Conservation (phyloP, 106 monocot species). For the Dendrobium officinale region DNA sequence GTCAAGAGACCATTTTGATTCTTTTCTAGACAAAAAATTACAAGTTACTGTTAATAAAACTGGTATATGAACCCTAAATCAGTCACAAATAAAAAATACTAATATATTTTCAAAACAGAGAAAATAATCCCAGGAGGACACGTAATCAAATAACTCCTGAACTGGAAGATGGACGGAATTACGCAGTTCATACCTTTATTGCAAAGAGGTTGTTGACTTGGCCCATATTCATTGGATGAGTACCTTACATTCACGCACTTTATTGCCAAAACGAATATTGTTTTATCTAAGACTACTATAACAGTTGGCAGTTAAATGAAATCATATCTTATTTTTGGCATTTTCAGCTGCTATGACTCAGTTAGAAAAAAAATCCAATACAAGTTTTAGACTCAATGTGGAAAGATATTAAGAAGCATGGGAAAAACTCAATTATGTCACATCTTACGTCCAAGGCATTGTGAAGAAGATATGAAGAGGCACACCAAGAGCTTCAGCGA, state of each 20-base stretch:
- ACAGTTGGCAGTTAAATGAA: background rate
- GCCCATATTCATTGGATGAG: background rate
- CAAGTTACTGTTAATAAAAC: background rate
- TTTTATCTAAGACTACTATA: background rate
- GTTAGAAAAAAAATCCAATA: background rate
- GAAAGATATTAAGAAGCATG: background rate
- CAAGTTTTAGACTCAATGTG: background rate
- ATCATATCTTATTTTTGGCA: background rate
- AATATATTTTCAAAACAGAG: background rate
- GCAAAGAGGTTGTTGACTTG: background rate
- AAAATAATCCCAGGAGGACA: background rate
- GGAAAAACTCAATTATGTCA: background rate
- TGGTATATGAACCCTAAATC: background rate
- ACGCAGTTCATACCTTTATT: background rate
- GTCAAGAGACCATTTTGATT: too few species aligned
- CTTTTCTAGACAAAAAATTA: too few species aligned
- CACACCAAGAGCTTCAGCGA: slow-evolving; percentile 94
- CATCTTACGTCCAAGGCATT: slow-evolving; percentile 98
- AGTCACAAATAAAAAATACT: background rate
- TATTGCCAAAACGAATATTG: background rate
- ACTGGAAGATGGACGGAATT: background rate
- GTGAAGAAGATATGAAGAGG: slow-evolving; percentile 97
- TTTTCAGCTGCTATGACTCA: background rate
- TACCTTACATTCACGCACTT: background rate
- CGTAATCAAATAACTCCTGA: background rate